Percentiles rank a stretch among this genome's conserved stretches.
Conservation (phyloP, 805 yeast genomes). For the Candida peoriensis region DNA sequence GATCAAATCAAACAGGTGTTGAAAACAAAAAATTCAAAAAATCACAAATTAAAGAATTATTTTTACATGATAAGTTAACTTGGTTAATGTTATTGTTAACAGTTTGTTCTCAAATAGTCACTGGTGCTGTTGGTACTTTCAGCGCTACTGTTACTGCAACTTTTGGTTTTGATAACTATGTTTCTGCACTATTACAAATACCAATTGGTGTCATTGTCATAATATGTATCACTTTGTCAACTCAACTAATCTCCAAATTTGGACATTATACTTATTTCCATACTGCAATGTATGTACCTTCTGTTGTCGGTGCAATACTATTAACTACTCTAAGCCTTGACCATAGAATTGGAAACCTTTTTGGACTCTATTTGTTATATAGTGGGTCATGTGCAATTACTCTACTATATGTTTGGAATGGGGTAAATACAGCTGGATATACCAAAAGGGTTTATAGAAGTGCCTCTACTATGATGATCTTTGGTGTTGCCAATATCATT, state of each 20-base stretch:
- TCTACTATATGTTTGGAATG: slow-evolving; percentile 51
- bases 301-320: slow-evolving; percentile 47
- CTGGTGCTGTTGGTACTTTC: slow-evolving; percentile 34
- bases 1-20: slow-evolving; percentile 41
- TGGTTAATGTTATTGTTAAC: slow-evolving; percentile 41
- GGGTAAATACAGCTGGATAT: slow-evolving; percentile 54
- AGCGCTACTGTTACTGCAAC: slow-evolving; percentile 13
- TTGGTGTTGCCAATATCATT: slow-evolving; percentile 47
- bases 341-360: slow-evolving; percentile 38
- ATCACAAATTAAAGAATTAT: slow-evolving; percentile 36
- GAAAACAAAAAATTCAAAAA: slow-evolving; percentile 36
- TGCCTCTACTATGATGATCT: slow-evolving; percentile 46
- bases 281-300: slow-evolving; percentile 38
- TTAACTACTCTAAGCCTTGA: slow-evolving; percentile 31
- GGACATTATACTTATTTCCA: slow-evolving; percentile 30
- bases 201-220: slow-evolving; percentile 50
- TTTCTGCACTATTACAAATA: slow-evolving; percentile 43
- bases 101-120: slow-evolving; percentile 37
- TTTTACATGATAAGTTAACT: slow-evolving; percentile 37
- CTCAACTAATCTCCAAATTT: slow-evolving; percentile 31
- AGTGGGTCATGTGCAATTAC: slow-evolving; percentile 52
- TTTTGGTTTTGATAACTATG: slow-evolving; percentile 19
- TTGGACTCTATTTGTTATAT: slow-evolving; percentile 43
- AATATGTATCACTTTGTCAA: slow-evolving; percentile 31
- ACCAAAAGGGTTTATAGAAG: slow-evolving; percentile 49